Evolutionary conservation across 106 monocot genomes (phyloP), one percentile per base, ranked within the genome.

Genomic region (Agapanthus africanus): DNA sequence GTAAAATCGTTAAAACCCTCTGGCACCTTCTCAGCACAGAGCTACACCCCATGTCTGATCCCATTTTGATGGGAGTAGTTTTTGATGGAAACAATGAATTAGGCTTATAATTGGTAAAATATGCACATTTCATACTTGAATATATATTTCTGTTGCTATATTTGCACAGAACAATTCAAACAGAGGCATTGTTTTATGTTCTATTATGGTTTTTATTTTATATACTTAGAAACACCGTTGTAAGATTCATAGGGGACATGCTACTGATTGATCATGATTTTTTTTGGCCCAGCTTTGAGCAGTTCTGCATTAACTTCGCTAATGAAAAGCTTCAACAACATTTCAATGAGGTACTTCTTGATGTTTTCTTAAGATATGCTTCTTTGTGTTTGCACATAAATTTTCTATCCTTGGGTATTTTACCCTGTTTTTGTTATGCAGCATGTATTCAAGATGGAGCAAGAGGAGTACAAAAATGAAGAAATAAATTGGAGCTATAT

Each of bases 371-470:
- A 40, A 26, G 1, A 44, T 13, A 38, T 66, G 23, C 11, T 66
- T 26, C 19, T 59, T 60, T 73, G 22, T 42, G 9, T 6, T n/a
- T 73, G 33, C 13, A 71, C 46, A 46, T 63, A 44, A 56, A 50
- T 31, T 19, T 49, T 65, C 50, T 63, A 11, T 26, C 19, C 40
- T 16, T 7, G 42, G 38, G 21, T 60, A 26, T 31, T 16, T 57
- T 47, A 18, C 26, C 26, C 37, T 65, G 23, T 68, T 62, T 13
- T 54, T 72, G 39, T 25, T 68, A 25, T 68, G 67, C 88, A 93
- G 93, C 93, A 93, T 81, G 93, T 93, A n/a, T 93, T 93, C 37
- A 93, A 93, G 71, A 89, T 89, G 93, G 93, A 93, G 44, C 93
- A 93, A 65, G 93, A 88, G 35, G 93, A 93, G 71, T 93, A 93